Conservation (phyloP, 2,329 filamentous ascomycete species). For the Volutella citrinella region DNA sequence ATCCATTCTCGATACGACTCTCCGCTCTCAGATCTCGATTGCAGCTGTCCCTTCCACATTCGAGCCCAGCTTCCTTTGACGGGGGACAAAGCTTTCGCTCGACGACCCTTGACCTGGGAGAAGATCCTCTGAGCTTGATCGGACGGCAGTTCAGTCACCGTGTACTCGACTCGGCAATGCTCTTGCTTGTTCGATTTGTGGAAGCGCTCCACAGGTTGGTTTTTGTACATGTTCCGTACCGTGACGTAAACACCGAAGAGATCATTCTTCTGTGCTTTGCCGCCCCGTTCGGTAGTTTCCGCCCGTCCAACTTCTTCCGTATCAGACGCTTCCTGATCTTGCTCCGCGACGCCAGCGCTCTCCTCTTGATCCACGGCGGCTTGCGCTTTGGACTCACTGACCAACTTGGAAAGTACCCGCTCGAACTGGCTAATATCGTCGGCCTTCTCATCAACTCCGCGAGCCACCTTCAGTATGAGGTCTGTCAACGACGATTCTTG, state of each 20-base stretch:
- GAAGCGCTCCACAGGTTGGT: slow-evolving; percentile 60
- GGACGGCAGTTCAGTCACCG: slow-evolving; percentile 59
- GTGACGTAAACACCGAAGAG: slow-evolving; percentile 67
- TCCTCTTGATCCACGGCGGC: no score
- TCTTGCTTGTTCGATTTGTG: slow-evolving; percentile 8
- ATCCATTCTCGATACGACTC: no score
- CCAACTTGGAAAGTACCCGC: slow-evolving; percentile 47
- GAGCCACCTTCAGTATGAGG: slow-evolving; percentile 50
- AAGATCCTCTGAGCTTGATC: slow-evolving; percentile 52
- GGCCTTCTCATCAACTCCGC: slow-evolving; percentile 39
- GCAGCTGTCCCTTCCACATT: no score
- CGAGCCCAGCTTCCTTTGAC: no score
- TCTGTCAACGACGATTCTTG: slow-evolving; percentile 38
- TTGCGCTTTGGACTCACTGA: no score
- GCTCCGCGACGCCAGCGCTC: no score
- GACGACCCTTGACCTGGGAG: slow-evolving; percentile 50
- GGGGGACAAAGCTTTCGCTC: no score
- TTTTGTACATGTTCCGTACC: slow-evolving; percentile 71
- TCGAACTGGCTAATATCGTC: slow-evolving; percentile 48
- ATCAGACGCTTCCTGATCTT: not conserved
- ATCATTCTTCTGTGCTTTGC: slow-evolving; percentile 1
- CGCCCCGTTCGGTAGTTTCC: not conserved
- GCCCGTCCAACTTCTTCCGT: not conserved
- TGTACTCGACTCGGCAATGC: slow-evolving; percentile 62
- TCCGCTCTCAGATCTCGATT: no score